Evolutionary conservation across 164 flowering plant genomes (phyloP), one percentile per base, ranked within the genome.

Genomic region (Cinnamomum chago): DNA sequence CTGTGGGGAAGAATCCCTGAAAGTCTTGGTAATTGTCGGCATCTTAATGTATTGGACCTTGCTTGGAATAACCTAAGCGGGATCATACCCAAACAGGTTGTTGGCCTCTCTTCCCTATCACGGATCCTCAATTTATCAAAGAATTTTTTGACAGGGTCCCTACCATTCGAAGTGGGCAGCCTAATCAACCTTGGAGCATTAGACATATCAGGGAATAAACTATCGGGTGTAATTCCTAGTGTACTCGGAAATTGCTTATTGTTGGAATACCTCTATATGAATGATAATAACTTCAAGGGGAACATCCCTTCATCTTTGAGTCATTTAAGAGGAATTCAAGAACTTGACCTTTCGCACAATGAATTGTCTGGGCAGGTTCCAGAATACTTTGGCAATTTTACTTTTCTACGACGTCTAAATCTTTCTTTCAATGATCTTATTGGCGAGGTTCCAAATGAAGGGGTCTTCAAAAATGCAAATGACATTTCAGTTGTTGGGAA

Each of bases 221-320:
- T 86, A n/a, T 70, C 84, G 6, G 88, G 89, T 6, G 73, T 74
- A 27, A 75, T 86, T 70, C 89, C 89, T 0, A 50, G 20, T 2
- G 24, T 35, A 18, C 70, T 87, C 2, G 72, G 82, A 1, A n/a
- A 20, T 9, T 85, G 87, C 67, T 2, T n/a, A 13, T 67, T 62
- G 40, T 50, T 83, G 20, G 73, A 68, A 47, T 0, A 5, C 0
- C 76, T 84, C 0, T 3, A 62, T 28, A 2, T 86, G 67, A 47
- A 55, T 0, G 78, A 78, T 0, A 86, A 86, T 52, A 66, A 20
- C 6, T 76, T 86, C 24, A 28, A 65, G 12, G 86, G 85, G 35
- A 22, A 3, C 3, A 78, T 86, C 68, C 86, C 84, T 58, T 1
- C 3, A 20, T 50, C 74, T 18, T 24, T 73, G 22, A 65, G 65